Conservation (phyloP, 768 basidiomycete species). For the Podaxis pistillaris region DNA sequence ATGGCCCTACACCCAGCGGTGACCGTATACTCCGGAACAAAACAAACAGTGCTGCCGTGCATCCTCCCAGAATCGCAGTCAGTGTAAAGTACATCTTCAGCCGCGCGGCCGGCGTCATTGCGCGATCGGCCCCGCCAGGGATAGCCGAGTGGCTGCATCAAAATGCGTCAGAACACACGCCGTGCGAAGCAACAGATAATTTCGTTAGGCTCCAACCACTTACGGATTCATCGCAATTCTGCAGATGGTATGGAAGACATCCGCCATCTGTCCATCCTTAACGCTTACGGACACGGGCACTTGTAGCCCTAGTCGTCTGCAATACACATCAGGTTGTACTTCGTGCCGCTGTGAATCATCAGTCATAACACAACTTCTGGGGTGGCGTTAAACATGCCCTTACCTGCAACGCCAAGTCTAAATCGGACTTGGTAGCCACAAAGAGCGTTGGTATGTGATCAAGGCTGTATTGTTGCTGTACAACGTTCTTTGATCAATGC, state of each 20-base stretch:
- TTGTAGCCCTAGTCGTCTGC: constrained; percentile 82
- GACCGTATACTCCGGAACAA: constrained; percentile 65
- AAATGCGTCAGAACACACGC: constrained; percentile 27
- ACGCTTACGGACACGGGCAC: constrained; percentile 95
- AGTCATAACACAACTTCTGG: constrained; percentile 1
- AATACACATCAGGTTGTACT: constrained; percentile 98
- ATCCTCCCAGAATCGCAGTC: constrained; percentile 72
- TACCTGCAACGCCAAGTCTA: constrained; percentile 94
- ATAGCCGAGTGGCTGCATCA: constrained; percentile 55
- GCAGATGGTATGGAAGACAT: constrained; percentile 86
- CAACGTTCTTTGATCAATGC: constrained; percentile 6
- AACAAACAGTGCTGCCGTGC: constrained; percentile 70
- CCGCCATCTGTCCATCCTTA: constrained; percentile 78
- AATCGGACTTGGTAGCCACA: constrained; percentile 98
- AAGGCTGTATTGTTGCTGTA: constrained; percentile 93
- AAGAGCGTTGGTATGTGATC: constrained; percentile 95
- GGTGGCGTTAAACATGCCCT: constrained; percentile 14
- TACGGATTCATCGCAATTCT: constrained; percentile 86
- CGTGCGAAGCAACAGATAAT: constrained; percentile 20
- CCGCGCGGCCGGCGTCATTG: constrained; percentile 65
- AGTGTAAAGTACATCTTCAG: constrained; percentile 71
- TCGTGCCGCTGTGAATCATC: constrained; percentile 75
- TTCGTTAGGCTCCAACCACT: constrained; percentile 22
- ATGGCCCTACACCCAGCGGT: constrained; percentile 49
- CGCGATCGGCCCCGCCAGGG: constrained; percentile 83